Evolutionary conservation across 805 yeast species (phyloP).

Genomic region (Kregervanrija fluxuum): DNA sequence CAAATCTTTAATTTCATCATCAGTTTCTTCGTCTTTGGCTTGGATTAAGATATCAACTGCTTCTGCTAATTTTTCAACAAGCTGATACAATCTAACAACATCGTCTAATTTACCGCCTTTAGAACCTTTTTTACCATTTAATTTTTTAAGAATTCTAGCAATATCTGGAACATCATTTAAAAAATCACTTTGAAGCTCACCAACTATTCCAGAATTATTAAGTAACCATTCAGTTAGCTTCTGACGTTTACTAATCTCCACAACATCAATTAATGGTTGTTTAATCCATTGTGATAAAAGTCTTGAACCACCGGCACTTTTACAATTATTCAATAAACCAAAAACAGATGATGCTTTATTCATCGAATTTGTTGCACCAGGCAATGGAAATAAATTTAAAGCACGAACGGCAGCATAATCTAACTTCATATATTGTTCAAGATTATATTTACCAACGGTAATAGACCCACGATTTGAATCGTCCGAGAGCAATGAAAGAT

Average conservation of each 20-base stretch:
- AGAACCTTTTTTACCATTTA: conserved; percentile 32
- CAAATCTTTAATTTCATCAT: conserved; percentile 25
- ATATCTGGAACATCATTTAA: conserved; percentile 77
- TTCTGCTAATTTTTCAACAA: conserved; percentile 65
- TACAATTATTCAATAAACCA: conserved; percentile 83
- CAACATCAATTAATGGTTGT: conserved; percentile 75
- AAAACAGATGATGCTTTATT: conserved; percentile 50
- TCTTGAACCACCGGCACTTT: conserved; percentile 83
- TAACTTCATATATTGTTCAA: conserved; percentile 78
- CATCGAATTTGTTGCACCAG: conserved; percentile 34
- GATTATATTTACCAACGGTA: conserved; percentile 56
- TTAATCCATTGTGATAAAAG: conserved; percentile 90
- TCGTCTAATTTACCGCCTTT: conserved; percentile 65
- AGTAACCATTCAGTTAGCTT: conserved; percentile 64
- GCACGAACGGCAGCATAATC: conserved; percentile 90
- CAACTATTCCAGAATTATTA: conserved; percentile 62
- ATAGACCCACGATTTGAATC: conserved; percentile 48
- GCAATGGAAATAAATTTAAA: conserved; percentile 71
- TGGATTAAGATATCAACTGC: conserved; percentile 45
- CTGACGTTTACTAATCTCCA: conserved; percentile 61
- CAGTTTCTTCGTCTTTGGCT: conserved; percentile 30
- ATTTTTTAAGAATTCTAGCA: conserved; percentile 63
- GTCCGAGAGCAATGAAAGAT: conserved; percentile 57
- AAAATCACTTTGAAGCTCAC: conserved; percentile 57
- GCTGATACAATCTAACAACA: conserved; percentile 81